Base-by-base conservation (phyloP, 2,329 filamentous ascomycete genomes). In the Xenosphaeropsis pyriputrescens region DNA sequence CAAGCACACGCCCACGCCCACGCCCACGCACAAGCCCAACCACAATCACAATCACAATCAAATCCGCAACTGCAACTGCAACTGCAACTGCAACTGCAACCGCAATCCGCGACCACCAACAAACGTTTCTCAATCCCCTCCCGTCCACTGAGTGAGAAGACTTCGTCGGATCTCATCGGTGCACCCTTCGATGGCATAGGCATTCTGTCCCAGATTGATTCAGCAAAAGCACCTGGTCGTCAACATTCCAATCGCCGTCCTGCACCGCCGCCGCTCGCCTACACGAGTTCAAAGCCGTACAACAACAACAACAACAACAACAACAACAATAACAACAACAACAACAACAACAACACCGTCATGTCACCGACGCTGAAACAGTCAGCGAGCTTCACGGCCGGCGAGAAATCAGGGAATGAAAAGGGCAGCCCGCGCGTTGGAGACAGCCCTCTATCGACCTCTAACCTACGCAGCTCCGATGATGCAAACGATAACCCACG, bases 391-490 rank as follows among this genome's bases (percentile, higher is more conserved):
- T 79, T 79, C 54, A 67, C 72, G 34, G 59, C 64, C 45, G 58
- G 65, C 47, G 67, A 65, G 40, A 59, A 62, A 51, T 58, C 62
- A 34, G 67, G 72, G 61, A 70, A 69, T 50, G 58, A 58, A 55
- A 51, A 63, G 57, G 60, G 57, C 12, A 50, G 57, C 36, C 57
- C 61, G 30, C 53, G 59, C 39, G 46, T 56, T 14, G 51, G 54
- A 40, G 70, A 74, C 40, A 62, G 55, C 42, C 61, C 51, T 38
- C 39, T 72, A 41, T 6, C 22, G 22, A 60, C 64, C 33, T 68
- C 65, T 44, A 67, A 75, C 31, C 85, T 91, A 61, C 68, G 85
- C 47, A 81, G 79, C 56, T 91, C 85, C 13, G 85, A 91, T 58
- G 85, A 94, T 59, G 66, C 63, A 43, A 75, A 72, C 50, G 73